Conservation (phyloP, 2,329 filamentous ascomycete genomes). For the Arthrobotrys sphaeroides region DNA sequence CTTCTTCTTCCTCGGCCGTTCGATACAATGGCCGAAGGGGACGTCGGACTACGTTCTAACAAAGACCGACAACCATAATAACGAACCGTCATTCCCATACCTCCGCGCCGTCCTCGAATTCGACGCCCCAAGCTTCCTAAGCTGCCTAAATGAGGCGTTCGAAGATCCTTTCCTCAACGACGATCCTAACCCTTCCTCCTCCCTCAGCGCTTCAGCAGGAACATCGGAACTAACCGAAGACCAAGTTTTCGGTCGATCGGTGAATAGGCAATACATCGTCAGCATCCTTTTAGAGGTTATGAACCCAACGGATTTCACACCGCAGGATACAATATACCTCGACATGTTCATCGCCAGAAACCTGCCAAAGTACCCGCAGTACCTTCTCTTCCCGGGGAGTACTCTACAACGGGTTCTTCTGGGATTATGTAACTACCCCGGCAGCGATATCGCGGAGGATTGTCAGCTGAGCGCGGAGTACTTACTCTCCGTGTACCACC, state of each 20-base stretch:
- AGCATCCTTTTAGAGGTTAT: constrained; percentile 92
- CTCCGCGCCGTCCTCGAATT: constrained; percentile 85
- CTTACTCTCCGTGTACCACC: constrained; percentile 89
- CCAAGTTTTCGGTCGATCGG: constrained; percentile 73
- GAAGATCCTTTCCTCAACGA: constrained; percentile 94
- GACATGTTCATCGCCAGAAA: constrained; percentile 99
- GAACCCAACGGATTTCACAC: constrained; percentile 77
- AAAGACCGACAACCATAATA: constrained; percentile 64
- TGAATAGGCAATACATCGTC: constrained; percentile 91
- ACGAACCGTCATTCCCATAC: constrained; percentile 83
- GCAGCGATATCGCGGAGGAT: constrained; percentile 82
- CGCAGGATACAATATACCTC: constrained; percentile 88
- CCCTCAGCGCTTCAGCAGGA: constrained; percentile 55
- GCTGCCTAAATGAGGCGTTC: constrained; percentile 94
- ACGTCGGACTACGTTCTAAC: constrained; percentile 71
- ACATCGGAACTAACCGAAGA: constrained; percentile 65
- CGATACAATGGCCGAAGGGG: constrained; percentile 76
- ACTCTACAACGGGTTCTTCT: constrained; percentile 81
- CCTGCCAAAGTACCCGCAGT: constrained; percentile 94
- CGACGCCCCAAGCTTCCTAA: constrained; percentile 90
- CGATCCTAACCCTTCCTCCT: constrained; percentile 60
- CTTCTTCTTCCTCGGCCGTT: constrained; percentile 88
- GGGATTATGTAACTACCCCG: constrained; percentile 85
- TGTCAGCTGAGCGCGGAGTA: constrained; percentile 98
- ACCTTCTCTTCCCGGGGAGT: constrained; percentile 87